phyloP scores from a whole-genome alignment of 495 filamentous ascomycete genomes.

The Trichoderma virens region DNA sequence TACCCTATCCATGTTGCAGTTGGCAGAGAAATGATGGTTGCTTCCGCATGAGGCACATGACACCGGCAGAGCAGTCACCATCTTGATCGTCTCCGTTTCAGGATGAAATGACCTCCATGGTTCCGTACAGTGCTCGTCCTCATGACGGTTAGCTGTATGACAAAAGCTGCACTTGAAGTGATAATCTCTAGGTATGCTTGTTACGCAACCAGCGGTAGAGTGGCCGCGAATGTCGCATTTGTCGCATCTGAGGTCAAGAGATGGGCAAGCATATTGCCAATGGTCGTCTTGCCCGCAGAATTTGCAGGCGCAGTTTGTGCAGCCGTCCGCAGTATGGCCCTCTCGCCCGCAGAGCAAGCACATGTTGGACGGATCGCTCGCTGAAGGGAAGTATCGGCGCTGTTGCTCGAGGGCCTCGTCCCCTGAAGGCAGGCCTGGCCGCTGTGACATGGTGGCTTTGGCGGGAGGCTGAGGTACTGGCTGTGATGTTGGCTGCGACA shows the following conservation, averaged over 20 bases:
- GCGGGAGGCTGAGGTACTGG: neutral
- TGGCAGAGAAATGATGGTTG: constrained; percentile 29
- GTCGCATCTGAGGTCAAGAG: constrained; percentile 24
- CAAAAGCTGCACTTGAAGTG: constrained; percentile 31
- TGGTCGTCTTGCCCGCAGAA: constrained; percentile 29
- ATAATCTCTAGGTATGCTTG: constrained; percentile 27
- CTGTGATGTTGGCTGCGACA: neutral
- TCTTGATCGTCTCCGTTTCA: constrained; percentile 17
- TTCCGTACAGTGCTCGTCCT: constrained; percentile 23
- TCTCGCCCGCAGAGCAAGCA: constrained; percentile 32
- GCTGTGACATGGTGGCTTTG: neutral
- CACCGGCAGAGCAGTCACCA: constrained; percentile 28
- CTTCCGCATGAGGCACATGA: constrained; percentile 37
- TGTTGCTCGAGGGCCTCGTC: constrained; percentile 22
- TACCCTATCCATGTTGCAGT: constrained; percentile 22
- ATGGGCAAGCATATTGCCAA: constrained; percentile 26
- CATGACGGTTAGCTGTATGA: constrained; percentile 22
- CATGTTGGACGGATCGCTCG: constrained; percentile 19
- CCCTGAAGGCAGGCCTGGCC: neutral
- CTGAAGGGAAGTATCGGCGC: constrained; percentile 31
- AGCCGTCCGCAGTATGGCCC: constrained; percentile 25
- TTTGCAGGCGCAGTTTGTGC: constrained; percentile 25
- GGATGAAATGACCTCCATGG: constrained; percentile 32
- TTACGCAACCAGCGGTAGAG: constrained; percentile 18
- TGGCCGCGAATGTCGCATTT: constrained; percentile 37